A percentile compares a stretch with the other conserved stretches of the same genome.
These are phyloP conservation scores for Vaccinium macrocarpon DNA, from an alignment of 148 eudicot genomes.

Conservation along the genomic window DNA sequence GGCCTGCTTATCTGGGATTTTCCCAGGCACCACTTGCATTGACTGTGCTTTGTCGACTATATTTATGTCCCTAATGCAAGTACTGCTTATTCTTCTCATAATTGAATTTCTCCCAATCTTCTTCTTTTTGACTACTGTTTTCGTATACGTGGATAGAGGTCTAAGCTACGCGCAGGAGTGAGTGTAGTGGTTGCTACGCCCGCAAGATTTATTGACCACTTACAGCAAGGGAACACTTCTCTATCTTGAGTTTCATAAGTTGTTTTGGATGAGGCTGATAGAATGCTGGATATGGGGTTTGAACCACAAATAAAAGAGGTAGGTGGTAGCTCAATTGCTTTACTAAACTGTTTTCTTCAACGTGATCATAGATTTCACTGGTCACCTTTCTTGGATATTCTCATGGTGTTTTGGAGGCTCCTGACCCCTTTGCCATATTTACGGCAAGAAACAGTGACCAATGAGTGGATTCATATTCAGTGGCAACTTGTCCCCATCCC, in stretches of 20 bases:
- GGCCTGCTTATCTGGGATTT: slow-evolving; percentile 5
- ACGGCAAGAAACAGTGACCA: neutral
- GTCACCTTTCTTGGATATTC: neutral
- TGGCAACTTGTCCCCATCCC: neutral
- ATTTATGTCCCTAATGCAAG: neutral
- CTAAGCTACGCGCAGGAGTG: slow-evolving; percentile 53
- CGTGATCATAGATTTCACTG: neutral
- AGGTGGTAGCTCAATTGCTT: slow-evolving; percentile 8
- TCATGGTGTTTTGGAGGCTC: neutral
- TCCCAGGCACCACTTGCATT: neutral
- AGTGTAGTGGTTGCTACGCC: slow-evolving; percentile 55
- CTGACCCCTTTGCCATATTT: neutral
- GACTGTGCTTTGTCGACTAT: neutral
- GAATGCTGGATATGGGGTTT: slow-evolving; percentile 66
- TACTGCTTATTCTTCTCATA: neutral
- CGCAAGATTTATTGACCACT: slow-evolving; percentile 55
- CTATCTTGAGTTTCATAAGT: slow-evolving; percentile 45
- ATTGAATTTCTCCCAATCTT: neutral
- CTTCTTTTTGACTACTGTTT: slow-evolving; percentile 13
- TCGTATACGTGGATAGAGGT: slow-evolving; percentile 34
- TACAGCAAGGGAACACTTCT: slow-evolving; percentile 51
- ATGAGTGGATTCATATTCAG: neutral
- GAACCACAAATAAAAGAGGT: slow-evolving; percentile 59
- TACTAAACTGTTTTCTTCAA: slow-evolving; percentile 11
- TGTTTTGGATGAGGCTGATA: slow-evolving; percentile 55